Conservation (phyloP, 129 eudicot species). For the Tanacetum coccineum region DNA sequence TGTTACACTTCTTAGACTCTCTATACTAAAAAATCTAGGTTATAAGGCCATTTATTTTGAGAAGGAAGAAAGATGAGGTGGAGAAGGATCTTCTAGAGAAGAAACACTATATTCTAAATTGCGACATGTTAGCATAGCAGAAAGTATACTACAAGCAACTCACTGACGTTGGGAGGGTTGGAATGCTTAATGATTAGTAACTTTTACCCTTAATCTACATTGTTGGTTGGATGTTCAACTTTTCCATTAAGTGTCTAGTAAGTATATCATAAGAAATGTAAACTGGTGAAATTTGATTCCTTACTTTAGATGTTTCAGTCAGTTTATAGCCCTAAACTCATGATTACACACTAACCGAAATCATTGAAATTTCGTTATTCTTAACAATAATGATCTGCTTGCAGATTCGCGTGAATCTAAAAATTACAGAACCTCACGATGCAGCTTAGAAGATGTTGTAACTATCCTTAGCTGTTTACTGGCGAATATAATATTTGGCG, state of each 20-base stretch:
- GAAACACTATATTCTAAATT: constrained; percentile 83
- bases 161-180: constrained; percentile 91
- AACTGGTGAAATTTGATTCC: too few relatives aligned
- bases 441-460: constrained; percentile 96
- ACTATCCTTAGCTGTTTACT: constrained; percentile 85
- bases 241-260: too few relatives aligned
- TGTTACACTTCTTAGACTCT: too few relatives aligned
- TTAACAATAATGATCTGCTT: background rate
- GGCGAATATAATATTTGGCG: constrained; percentile 69
- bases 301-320: too few relatives aligned
- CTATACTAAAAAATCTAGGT: background rate
- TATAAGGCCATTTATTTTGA: constrained; percentile 19
- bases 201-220: background rate
- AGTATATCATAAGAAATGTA: too few relatives aligned
- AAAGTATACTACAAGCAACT: constrained; percentile 42
- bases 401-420: constrained; percentile 82
- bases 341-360: background rate
- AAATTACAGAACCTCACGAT: constrained; percentile 81
- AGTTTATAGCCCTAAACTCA: too few relatives aligned
- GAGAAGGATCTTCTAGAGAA: constrained; percentile 91
- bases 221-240: too few relatives aligned
- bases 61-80: constrained; percentile 93
- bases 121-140: constrained; percentile 74
- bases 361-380: background rate
- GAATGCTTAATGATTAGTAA: constrained; percentile 71